Conservation (phyloP, 257 asterid species). For the Ophiorrhiza pumila region DNA sequence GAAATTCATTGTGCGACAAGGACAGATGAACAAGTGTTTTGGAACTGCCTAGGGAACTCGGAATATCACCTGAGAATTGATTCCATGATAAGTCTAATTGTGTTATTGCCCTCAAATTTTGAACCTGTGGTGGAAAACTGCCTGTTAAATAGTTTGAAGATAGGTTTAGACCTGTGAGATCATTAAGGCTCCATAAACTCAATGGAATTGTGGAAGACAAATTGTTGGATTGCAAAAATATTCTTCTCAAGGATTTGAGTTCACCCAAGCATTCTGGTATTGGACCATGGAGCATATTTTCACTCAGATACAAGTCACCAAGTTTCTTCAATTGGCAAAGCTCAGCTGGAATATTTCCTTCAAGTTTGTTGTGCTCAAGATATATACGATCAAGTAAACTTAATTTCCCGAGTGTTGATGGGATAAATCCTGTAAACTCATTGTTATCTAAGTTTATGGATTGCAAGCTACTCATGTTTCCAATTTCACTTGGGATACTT, state of each 20-base stretch:
- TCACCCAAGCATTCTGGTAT: neutral
- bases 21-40: neutral
- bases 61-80: constrained; percentile 4
- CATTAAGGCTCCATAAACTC: neutral
- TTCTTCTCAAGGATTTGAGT: neutral
- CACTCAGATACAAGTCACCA: neutral
- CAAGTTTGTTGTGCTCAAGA: neutral
- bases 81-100: constrained; percentile 2
- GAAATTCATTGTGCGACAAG: neutral
- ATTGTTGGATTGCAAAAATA: constrained; percentile 2
- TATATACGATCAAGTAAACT: neutral
- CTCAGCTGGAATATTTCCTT: constrained; percentile 2
- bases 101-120: neutral
- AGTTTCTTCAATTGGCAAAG: neutral
- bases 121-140: neutral
- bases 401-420: neutral
- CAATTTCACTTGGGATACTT: neutral
- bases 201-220: neutral
- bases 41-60: neutral
- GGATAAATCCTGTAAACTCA: neutral
- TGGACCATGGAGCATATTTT: neutral
- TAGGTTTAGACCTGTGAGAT: neutral
- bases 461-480: neutral
- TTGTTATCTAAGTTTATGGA: neutral
- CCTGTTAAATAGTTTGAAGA: neutral